Base-by-base conservation (phyloP, 495 filamentous ascomycete species). In the Immersiella caudata region DNA sequence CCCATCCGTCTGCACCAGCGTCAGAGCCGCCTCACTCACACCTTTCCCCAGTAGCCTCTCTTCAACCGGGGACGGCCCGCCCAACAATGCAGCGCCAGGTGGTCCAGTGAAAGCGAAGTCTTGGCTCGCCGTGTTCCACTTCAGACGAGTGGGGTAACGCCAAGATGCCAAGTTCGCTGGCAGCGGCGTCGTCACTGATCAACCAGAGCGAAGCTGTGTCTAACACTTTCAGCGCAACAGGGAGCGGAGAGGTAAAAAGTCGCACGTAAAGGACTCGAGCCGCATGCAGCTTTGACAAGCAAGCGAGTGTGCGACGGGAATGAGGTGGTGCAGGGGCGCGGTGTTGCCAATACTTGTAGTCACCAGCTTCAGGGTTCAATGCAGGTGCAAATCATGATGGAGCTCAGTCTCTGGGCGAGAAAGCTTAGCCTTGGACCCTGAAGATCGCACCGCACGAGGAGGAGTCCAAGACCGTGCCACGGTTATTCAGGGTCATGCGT, bases 1-100 rank as follows among this genome's bases (percentile, higher is more conserved):
- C 40, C 40, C 40, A 46, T 33, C 29, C 29, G 8, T 33, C 29
- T 33, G 29, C 29, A 8, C 40, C 5, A 14, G 9, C 40, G 16
- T 18, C 40, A 46, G 40, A 46, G 40, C 40, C 40, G 4, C 40
- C 40, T 46, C 40, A 5, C 4, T 46, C 40, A 12, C 16, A 12
- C 6, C 11, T 57, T 25, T 21, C 52, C 54, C 22, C 54, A 9
- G 22, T 57, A 25, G 18, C 8, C 18, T 25, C 56, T 52, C 21
- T 27, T 59, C 18, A 27, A 26, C 20, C 56, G 24, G 24, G 18
- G 56, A 4, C 26, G 26, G 29, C 26, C 29, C 14, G 29, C 20
- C 57, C 57, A 60, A 36, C 57, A 29, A 60, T 36, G 57, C 57
- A 60, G 20, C 27, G 57, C 57, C 57, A 60, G 57, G 22, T 60